These are phyloP conservation scores for Fusarium sarcochroum DNA, from an alignment of 2,329 filamentous ascomycete genomes.

Conservation along the genomic window DNA sequence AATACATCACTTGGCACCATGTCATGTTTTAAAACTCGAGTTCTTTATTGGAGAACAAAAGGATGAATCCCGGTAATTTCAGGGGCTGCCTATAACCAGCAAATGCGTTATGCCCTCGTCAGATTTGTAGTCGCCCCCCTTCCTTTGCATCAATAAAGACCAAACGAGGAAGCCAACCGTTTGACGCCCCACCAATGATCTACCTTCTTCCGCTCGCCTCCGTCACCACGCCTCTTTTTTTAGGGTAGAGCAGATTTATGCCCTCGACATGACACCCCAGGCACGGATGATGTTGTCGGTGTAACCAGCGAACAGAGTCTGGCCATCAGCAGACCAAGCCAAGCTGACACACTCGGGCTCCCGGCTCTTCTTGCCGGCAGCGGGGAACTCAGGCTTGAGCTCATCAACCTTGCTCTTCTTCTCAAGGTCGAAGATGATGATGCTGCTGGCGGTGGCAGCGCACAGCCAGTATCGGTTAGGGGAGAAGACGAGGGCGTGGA, in stretches of 20 bases:
- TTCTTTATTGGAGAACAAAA: constrained; percentile 59
- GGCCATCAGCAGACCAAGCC: constrained; percentile 97
- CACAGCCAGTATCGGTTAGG: constrained; percentile 99
- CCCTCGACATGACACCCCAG: constrained; percentile 97
- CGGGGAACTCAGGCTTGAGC: constrained; percentile 98
- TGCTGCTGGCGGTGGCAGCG: constrained; percentile 95
- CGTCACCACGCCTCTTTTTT: constrained; percentile 48
- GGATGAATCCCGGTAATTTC: constrained; percentile 58
- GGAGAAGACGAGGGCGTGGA: constrained; percentile 99
- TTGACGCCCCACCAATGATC: constrained; percentile 63
- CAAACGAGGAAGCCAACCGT: constrained; percentile 63
- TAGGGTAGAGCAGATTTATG: constrained; percentile 65
- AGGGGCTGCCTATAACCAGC: constrained; percentile 57
- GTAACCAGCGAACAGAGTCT: constrained; percentile 99
- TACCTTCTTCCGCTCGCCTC: constrained; percentile 54
- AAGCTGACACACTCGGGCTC: constrained; percentile 98
- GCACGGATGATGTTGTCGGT: constrained; percentile 99
- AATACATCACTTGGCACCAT: constrained; percentile 3
- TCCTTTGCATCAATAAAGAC: constrained; percentile 60
- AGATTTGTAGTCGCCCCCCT: constrained; percentile 52
- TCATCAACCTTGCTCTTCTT: constrained; percentile 99
- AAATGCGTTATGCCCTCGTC: constrained; percentile 57
- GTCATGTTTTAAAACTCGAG: constrained; percentile 49
- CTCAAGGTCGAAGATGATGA: constrained; percentile 99
- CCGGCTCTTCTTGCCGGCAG: constrained; percentile 98